phyloP scores from a whole-genome alignment of 192 early-diverging fungal species.

The Paraglomus brasilianum region DNA sequence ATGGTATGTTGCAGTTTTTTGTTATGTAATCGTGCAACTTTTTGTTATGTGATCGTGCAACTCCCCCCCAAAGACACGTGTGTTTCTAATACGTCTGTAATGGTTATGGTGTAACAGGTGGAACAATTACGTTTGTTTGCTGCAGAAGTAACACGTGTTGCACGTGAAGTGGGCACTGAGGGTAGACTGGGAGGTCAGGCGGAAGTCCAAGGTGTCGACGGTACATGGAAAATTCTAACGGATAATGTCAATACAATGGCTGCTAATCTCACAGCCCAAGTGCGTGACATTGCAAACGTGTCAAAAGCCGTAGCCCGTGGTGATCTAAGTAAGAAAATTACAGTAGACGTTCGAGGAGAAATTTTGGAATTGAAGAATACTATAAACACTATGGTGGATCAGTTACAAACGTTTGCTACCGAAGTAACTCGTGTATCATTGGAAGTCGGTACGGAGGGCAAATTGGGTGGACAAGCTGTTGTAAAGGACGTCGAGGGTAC shows the following conservation, averaged over 20 bases:
- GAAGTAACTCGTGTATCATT: conserved; percentile 69
- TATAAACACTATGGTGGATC: conserved; percentile 69
- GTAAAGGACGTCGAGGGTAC: conserved; percentile 63
- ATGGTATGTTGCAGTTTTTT: conserved; percentile 33
- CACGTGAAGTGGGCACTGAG: conserved; percentile 49
- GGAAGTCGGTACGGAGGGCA: conserved; percentile 72
- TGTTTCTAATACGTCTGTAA: neutral
- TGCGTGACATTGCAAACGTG: conserved; percentile 60
- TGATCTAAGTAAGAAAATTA: conserved; percentile 56
- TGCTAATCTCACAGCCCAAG: conserved; percentile 60
- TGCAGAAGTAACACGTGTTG: conserved; percentile 50
- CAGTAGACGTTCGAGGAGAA: conserved; percentile 52
- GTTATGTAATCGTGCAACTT: neutral
- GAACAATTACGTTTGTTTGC: conserved; percentile 53
- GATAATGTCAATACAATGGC: conserved; percentile 72
- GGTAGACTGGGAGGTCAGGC: conserved; percentile 55
- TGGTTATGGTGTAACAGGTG: conserved; percentile 27
- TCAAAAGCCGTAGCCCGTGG: conserved; percentile 57
- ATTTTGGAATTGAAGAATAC: conserved; percentile 58
- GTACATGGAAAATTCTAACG: conserved; percentile 63
- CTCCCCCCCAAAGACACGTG: neutral
- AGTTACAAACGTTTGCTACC: conserved; percentile 60
- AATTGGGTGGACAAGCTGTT: conserved; percentile 67
- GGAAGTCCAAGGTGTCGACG: conserved; percentile 52
- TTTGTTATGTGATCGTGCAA: conserved; percentile 1